Evolutionary conservation across 163 green algal species (phyloP).

Genomic region (Chloroidium sp.): DNA sequence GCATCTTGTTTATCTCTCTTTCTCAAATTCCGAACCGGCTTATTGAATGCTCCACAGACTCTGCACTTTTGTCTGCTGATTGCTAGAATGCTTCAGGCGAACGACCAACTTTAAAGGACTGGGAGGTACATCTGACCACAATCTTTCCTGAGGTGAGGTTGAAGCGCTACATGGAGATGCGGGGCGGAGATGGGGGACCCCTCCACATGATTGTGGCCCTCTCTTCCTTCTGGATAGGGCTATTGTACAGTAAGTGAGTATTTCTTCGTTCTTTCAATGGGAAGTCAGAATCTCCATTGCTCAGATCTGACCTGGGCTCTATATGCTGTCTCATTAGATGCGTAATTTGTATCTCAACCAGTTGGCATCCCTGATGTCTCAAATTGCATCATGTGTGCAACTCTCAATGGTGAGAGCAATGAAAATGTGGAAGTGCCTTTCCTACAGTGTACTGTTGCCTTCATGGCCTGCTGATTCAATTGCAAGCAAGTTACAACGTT

Average conservation of each 20-base stretch:
- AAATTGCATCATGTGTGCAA: no score
- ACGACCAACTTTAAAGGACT: constrained; percentile 83
- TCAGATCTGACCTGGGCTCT: neutral
- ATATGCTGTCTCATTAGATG: neutral
- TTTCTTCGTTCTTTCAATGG: no score
- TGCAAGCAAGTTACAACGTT: no score
- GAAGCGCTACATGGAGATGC: constrained; percentile 97
- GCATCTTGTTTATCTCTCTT: no score
- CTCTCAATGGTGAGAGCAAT: no score
- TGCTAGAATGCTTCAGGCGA: constrained; percentile 42
- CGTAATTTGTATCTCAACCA: neutral
- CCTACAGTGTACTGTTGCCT: no score
- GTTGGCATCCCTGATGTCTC: neutral
- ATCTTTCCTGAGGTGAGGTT: constrained; percentile 94
- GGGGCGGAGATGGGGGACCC: constrained; percentile 86
- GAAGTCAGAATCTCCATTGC: no score
- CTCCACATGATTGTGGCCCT: constrained; percentile 86
- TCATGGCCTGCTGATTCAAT: no score
- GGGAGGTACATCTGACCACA: constrained; percentile 92
- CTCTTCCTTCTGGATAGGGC: constrained; percentile 85
- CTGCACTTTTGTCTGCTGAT: neutral
- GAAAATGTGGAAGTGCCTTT: no score
- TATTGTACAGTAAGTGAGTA: constrained; percentile 76
- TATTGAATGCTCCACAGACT: neutral
- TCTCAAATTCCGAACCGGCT: no score